These are phyloP conservation scores for Chlamydomonas asymmetrica DNA, from an alignment of 139 green algal species.

Conservation along the genomic window DNA sequence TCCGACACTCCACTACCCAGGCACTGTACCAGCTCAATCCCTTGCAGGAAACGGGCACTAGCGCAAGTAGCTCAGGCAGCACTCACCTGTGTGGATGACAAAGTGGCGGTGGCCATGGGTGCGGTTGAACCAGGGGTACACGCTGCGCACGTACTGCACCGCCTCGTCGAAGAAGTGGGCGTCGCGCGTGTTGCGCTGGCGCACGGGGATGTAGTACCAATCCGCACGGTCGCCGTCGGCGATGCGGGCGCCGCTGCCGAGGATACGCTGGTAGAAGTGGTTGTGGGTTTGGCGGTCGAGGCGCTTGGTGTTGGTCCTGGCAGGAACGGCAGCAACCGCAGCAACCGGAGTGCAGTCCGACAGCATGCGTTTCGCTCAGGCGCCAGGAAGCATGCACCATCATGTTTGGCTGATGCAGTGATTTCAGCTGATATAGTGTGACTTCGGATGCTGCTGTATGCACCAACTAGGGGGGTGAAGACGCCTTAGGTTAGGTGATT, in stretches of 20 bases:
- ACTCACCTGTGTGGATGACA: conserved; percentile 34
- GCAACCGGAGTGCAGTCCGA: no score
- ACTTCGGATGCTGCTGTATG: no score
- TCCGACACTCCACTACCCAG: no score
- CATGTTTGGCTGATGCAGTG: no score
- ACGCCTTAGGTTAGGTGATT: no score
- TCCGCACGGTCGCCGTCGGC: conserved; percentile 37
- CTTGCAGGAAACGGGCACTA: no score
- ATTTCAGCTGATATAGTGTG: no score
- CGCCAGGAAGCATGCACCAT: no score
- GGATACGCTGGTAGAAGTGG: conserved; percentile 38
- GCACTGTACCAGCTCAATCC: no score
- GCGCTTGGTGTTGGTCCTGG: conserved; percentile 40
- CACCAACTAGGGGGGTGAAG: no score
- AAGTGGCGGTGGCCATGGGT: conserved; percentile 24
- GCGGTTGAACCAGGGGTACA: conserved; percentile 29
- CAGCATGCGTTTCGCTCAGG: no score
- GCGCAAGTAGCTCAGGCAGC: no score
- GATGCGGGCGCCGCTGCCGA: conserved; percentile 32
- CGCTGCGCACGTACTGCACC: conserved; percentile 13
- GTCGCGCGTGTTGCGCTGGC: conserved; percentile 10
- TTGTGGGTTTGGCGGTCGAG: conserved; percentile 41
- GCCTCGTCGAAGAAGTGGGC: conserved; percentile 1
- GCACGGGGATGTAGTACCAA: conserved; percentile 46
- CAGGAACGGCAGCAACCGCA: neutral